Evolutionary conservation across 1,139 yeast genomes (phyloP).

Genomic region (Lodderomyces theae): DNA sequence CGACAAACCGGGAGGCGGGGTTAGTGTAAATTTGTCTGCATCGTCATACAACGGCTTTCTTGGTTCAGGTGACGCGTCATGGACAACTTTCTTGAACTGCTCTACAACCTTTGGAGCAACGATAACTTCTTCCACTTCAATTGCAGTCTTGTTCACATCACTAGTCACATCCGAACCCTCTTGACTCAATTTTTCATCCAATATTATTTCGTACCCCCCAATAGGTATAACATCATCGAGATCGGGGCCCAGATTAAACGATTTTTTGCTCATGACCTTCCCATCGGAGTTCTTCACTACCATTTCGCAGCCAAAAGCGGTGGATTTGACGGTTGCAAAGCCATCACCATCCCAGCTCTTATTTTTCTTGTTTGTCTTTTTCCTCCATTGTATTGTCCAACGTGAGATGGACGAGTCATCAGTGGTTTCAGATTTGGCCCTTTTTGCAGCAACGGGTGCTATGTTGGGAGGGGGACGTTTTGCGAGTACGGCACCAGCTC

Average conservation of each 20-base stretch:
- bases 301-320: slow-evolving; percentile 11
- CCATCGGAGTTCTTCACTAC: slow-evolving; percentile 17
- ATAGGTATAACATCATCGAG: slow-evolving; percentile 43
- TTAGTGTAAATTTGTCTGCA: slow-evolving; percentile 9
- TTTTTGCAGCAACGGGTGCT: slow-evolving; percentile 1
- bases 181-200: slow-evolving; percentile 39
- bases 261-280: slow-evolving; percentile 19
- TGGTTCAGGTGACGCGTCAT: slow-evolving; percentile 5
- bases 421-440: slow-evolving; percentile 2
- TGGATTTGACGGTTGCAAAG: slow-evolving; percentile 26
- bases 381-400: slow-evolving; percentile 56
- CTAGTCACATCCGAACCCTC: neutral
- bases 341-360: slow-evolving; percentile 98
- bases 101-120: neutral
- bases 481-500: neutral
- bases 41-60: slow-evolving; percentile 13
- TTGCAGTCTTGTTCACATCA: neutral
- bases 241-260: slow-evolving; percentile 10
- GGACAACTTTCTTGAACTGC: slow-evolving; percentile 13
- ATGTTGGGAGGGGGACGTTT: neutral
- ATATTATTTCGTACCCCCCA: slow-evolving; percentile 54
- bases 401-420: neutral
- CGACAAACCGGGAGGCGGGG: slow-evolving; percentile 15
- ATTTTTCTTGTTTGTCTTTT: slow-evolving; percentile 69
- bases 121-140: neutral